Percentiles rank a stretch among this genome's conserved stretches.
Evolutionary conservation across 2,329 filamentous ascomycete genomes (phyloP).

Genomic region (Neospermospora avenae): DNA sequence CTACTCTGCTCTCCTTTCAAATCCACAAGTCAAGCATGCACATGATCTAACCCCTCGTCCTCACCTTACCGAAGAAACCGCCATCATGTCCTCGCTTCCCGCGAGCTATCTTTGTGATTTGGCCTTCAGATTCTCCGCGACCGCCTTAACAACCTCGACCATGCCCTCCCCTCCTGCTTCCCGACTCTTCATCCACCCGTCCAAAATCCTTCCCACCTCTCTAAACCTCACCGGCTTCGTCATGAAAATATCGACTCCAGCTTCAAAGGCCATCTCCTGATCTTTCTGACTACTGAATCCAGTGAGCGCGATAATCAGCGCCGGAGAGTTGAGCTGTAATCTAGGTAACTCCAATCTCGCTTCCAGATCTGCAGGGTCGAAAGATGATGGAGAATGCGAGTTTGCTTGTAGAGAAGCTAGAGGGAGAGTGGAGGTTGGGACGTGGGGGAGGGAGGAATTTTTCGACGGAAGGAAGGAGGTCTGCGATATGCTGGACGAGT

Average conservation of each 20-base stretch:
- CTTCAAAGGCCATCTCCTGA: conserved; percentile 46
- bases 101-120: too few relatives aligned
- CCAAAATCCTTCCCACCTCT: conserved; percentile 24
- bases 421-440: too few relatives aligned
- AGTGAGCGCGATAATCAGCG: conserved; percentile 50
- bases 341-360: conserved; percentile 35
- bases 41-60: neutral
- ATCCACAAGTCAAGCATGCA: neutral
- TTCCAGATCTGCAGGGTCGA: neutral
- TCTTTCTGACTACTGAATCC: conserved; percentile 48
- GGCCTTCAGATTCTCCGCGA: neutral
- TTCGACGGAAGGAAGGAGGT: too few relatives aligned
- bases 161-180: neutral
- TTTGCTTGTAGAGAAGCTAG: too few relatives aligned
- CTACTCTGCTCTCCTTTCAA: neutral
- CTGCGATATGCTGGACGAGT: neutral
- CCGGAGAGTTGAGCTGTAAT: conserved; percentile 21
- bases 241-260: conserved; percentile 51
- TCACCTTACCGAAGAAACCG: neutral
- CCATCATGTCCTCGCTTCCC: too few relatives aligned
- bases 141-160: neutral
- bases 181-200: conserved; percentile 18
- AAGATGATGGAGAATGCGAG: neutral
- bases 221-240: conserved; percentile 45
- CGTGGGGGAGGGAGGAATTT: neutral